Evolutionary conservation across 495 filamentous ascomycete species (phyloP).

Genomic region (Immersiella caudata): DNA sequence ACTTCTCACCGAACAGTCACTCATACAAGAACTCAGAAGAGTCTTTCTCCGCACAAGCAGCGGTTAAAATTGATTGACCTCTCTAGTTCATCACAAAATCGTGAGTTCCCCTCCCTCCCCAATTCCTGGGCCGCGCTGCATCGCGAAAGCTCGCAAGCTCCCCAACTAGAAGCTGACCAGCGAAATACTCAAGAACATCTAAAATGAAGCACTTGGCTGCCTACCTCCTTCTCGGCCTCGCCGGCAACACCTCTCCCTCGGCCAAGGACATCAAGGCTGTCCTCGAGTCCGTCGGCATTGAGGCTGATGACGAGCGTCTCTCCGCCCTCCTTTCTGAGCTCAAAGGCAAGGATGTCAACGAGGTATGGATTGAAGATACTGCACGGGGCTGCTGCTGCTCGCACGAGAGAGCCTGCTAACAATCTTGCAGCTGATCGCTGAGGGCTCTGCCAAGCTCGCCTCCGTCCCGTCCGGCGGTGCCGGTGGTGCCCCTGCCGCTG

Average conservation of each 20-base stretch:
- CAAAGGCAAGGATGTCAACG: slow-evolving; percentile 94
- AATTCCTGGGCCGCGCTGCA: background rate
- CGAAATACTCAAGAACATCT: slow-evolving; percentile 26
- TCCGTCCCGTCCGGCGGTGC: slow-evolving; percentile 93
- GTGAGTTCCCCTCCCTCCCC: slow-evolving; percentile 33
- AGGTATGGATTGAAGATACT: slow-evolving; percentile 57
- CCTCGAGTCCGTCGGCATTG: slow-evolving; percentile 92
- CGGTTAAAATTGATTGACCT: slow-evolving; percentile 62
- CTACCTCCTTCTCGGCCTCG: slow-evolving; percentile 94
- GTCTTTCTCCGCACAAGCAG: slow-evolving; percentile 58
- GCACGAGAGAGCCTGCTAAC: slow-evolving; percentile 27
- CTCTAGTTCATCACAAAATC: slow-evolving; percentile 52
- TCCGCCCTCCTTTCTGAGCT: slow-evolving; percentile 86
- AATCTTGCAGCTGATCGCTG: slow-evolving; percentile 75
- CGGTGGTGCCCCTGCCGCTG: slow-evolving; percentile 68
- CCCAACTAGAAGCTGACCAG: slow-evolving; percentile 15
- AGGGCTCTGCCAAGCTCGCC: slow-evolving; percentile 91
- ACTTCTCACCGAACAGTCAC: slow-evolving; percentile 28
- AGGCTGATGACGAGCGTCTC: slow-evolving; percentile 88
- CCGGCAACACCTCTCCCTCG: slow-evolving; percentile 87
- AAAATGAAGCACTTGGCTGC: slow-evolving; percentile 99
- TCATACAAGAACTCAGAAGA: slow-evolving; percentile 53
- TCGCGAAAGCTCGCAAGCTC: background rate
- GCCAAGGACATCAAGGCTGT: slow-evolving; percentile 87
- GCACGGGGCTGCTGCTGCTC: background rate